Base-by-base conservation (phyloP, 202 grass and related monocot genomes). In the Musa balbisiana region DNA sequence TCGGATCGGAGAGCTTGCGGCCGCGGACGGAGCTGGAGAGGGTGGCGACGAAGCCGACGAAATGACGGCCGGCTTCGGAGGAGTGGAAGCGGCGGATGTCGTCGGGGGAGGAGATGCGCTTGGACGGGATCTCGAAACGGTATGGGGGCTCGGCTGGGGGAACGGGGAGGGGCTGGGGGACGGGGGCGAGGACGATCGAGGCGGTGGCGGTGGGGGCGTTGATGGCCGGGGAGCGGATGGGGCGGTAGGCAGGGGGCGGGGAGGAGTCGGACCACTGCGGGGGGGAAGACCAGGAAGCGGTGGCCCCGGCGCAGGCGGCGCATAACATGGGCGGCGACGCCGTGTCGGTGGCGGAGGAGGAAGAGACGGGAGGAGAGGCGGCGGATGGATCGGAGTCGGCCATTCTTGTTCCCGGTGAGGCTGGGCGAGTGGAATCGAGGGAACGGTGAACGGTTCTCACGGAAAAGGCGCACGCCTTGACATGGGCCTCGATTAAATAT, bases 161-260 rank as follows among this genome's bases (percentile, higher is more conserved):
- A 3, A 88, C 87, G 0, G 91, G 91, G 1, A 94, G 85, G 53
- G 91, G 88, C 27, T 92, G 91, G 23, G 88, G 91, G 20, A 98
- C 91, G 0, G 85, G 91, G 62, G 89, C 75, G 77, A 98, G 94
- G 62, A 94, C 52, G 81, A 98, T 94, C 55, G 94, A 67, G 9
- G 83, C 78, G 27, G 88, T 94, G 83, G 93, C 89, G 50, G 77
- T 94, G 49, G 95, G 91, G 19, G 87, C 91, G 83, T 92, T 98
- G 80, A 94, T 88, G 55, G 95, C 91, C 0, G 91, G 89, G 63
- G 83, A 82, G 65, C 87, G 89, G 77, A 93, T 98, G 66, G 94
- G 94, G 79, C 94, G 94, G 91, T 98, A 98, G 13, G 87, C 91
- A 2, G 94, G 91, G n/a, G 94, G 94, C 71, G 85, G 88, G 49